Percentiles rank a stretch among this genome's conserved stretches.
Evolutionary conservation across 371 early-diverging fungal species (phyloP).

Genomic region (Lichtheimia hyalospora): DNA sequence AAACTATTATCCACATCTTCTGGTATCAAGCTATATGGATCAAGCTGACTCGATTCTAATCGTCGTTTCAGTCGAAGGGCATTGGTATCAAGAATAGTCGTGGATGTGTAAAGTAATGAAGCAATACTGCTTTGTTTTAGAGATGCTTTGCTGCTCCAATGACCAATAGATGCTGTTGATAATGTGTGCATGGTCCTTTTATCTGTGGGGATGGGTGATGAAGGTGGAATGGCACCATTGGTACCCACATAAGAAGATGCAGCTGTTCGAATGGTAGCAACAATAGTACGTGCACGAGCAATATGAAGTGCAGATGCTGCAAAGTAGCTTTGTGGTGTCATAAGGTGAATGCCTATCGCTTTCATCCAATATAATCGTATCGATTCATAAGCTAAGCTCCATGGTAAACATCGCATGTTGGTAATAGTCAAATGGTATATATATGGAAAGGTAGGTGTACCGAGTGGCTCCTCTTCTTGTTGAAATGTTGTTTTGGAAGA

Average conservation of each 20-base stretch:
- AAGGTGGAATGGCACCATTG: too few relatives aligned
- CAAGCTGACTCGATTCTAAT: constrained; percentile 16
- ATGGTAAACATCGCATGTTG: constrained; percentile 30
- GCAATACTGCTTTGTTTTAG: constrained; percentile 25
- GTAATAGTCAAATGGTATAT: constrained; percentile 37
- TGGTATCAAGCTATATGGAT: constrained; percentile 30
- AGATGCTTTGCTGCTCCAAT: constrained; percentile 19
- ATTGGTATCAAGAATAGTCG: constrained; percentile 1
- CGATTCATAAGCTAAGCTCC: constrained; percentile 40
- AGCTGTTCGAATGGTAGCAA: constrained; percentile 36
- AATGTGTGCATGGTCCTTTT: background rate
- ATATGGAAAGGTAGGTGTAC: constrained; percentile 21
- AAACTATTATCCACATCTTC: constrained; percentile 29
- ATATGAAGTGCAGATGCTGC: constrained; percentile 21
- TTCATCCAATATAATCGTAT: constrained; percentile 50
- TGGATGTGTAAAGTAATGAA: constrained; percentile 23
- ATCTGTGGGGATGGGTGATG: background rate
- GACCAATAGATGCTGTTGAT: background rate
- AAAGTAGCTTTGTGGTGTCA: constrained; percentile 31
- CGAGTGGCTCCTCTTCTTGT: too few relatives aligned
- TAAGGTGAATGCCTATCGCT: constrained; percentile 23
- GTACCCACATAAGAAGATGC: constrained; percentile 24
- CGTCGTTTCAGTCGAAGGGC: constrained; percentile 8
- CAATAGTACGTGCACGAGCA: constrained; percentile 43
- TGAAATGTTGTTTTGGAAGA: too few relatives aligned